phyloP scores from a whole-genome alignment of 345 rosid genomes.

The Odontarrhena argentea region DNA sequence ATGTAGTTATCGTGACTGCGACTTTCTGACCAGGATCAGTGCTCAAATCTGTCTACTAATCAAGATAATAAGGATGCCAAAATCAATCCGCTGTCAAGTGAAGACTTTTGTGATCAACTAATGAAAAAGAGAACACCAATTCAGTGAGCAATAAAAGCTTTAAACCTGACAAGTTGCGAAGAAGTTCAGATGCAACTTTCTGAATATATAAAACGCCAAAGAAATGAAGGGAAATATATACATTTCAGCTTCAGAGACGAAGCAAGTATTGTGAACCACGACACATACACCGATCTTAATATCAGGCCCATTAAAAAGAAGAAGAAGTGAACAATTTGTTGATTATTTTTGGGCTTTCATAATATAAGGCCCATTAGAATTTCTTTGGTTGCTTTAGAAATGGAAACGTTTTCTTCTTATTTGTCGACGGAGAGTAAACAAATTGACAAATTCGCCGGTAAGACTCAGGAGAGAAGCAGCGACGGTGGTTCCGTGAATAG shows the following conservation, averaged over 20 bases:
- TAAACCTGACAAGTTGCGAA: not conserved
- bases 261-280: too few relatives aligned
- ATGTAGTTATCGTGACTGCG: not conserved
- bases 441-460: conserved; percentile 13
- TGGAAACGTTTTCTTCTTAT: not conserved
- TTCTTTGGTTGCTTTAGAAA: not conserved
- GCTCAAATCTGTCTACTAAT: not conserved
- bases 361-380: conserved; percentile 20
- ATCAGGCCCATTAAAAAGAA: too few relatives aligned
- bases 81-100: not conserved
- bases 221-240: not conserved
- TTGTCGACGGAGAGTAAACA: not conserved
- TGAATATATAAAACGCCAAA: not conserved
- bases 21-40: conserved; percentile 9
- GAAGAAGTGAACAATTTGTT: not conserved
- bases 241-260: not conserved
- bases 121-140: conserved; percentile 3
- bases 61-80: not conserved
- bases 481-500: not conserved
- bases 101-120: not conserved
- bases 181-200: conserved; percentile 9
- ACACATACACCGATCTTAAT: too few relatives aligned
- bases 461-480: conserved; percentile 5
- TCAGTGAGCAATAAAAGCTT: not conserved
- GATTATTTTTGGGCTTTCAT: not conserved